These are phyloP conservation scores for Globisporangium polare DNA, from an alignment of 352 stramenopile genomes.

Conservation along the genomic window DNA sequence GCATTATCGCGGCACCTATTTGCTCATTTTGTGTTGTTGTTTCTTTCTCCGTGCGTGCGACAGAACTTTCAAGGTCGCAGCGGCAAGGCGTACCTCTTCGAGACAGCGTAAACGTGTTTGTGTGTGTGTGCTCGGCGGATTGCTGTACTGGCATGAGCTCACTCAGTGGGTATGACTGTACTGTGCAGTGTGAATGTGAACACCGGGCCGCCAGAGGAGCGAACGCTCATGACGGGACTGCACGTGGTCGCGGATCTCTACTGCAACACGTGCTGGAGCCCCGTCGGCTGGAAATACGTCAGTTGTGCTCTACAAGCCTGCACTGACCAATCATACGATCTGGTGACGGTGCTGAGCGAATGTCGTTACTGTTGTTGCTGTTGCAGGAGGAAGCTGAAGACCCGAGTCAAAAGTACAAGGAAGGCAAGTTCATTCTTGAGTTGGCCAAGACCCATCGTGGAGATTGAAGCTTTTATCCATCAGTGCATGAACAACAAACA, in stretches of 20 bases:
- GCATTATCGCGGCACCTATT: not conserved
- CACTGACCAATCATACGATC: not conserved
- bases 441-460: conserved; percentile 84
- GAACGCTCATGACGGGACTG: conserved; percentile 92
- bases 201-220: conserved; percentile 84
- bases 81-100: conserved; percentile 92
- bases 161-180: not conserved
- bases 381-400: conserved; percentile 89
- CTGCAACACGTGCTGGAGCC: conserved; percentile 89
- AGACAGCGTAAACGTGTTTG: conserved; percentile 59
- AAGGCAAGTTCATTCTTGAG: conserved; percentile 96
- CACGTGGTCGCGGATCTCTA: conserved; percentile 93
- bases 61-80: conserved; percentile 78
- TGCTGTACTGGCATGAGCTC: not conserved
- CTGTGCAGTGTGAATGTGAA: conserved; percentile 79
- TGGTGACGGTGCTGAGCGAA: not conserved
- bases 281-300: conserved; percentile 95
- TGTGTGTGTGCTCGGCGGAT: conserved; percentile 6
- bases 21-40: not conserved
- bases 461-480: conserved; percentile 8
- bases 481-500: not conserved
- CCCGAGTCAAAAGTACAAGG: conserved; percentile 94
- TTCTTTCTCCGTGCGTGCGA: not conserved
- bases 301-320: not conserved
- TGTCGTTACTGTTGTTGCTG: not conserved